Evolutionary conservation across 257 asterid genomes (phyloP).

Genomic region (Primulina huaijiensis): DNA sequence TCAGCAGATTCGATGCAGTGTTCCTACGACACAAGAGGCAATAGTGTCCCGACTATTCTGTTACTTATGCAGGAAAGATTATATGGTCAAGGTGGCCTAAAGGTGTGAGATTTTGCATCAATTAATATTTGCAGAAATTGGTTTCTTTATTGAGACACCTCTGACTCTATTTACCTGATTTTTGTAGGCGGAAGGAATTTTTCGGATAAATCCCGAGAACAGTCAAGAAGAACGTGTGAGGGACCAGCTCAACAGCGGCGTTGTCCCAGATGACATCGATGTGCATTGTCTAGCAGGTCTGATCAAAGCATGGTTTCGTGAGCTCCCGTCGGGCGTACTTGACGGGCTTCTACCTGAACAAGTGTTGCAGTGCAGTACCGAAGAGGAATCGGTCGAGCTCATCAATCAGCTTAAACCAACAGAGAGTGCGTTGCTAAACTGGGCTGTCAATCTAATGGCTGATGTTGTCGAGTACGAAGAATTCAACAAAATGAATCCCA

Average conservation of each 20-base stretch:
- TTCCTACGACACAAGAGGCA: constrained; percentile 80
- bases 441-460: constrained; percentile 97
- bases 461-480: constrained; percentile 94
- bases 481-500: constrained; percentile 88
- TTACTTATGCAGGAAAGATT: constrained; percentile 80
- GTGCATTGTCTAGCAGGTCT: constrained; percentile 93
- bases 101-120: constrained; percentile 41
- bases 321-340: constrained; percentile 83
- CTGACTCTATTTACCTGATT: constrained; percentile 17
- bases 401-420: constrained; percentile 73
- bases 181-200: constrained; percentile 89
- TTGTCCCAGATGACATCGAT: constrained; percentile 80
- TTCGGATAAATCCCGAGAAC: constrained; percentile 94
- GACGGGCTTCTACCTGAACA: constrained; percentile 86
- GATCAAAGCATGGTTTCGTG: constrained; percentile 96
- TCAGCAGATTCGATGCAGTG: constrained; percentile 99
- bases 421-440: constrained; percentile 69
- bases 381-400: constrained; percentile 72
- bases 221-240: constrained; percentile 84
- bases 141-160: neutral
- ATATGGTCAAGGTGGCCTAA: constrained; percentile 72
- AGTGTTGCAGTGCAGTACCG: constrained; percentile 72
- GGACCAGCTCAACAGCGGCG: constrained; percentile 84
- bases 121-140: neutral
- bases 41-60: constrained; percentile 93